Percentiles rank a stretch among this genome's conserved stretches.
Conservation (phyloP, 306 rosid genomes). For the Astragalus membranaceus region DNA sequence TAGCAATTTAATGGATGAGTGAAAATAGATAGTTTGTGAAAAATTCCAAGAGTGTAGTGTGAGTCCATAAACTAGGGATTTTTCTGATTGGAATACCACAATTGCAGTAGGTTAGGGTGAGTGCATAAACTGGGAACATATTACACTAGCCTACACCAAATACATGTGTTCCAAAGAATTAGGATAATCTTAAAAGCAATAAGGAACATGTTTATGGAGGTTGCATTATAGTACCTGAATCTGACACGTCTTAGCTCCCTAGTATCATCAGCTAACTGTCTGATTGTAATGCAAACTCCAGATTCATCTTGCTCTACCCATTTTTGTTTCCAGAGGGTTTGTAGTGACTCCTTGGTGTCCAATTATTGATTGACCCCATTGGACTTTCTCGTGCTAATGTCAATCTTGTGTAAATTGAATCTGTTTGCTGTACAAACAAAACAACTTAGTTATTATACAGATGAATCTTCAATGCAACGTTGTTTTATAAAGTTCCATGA, state of each 20-base stretch:
- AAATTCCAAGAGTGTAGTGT: too few species aligned
- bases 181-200: neutral
- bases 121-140: too few species aligned
- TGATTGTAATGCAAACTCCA: conserved; percentile 82
- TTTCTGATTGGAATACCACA: too few species aligned
- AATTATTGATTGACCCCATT: conserved; percentile 41
- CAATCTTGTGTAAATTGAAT: conserved; percentile 38
- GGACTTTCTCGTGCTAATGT: conserved; percentile 22
- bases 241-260: conserved; percentile 87
- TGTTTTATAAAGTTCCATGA: conserved; percentile 71
- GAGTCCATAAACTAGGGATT: too few species aligned
- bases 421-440: conserved; percentile 44
- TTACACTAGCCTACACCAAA: too few species aligned
- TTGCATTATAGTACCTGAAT: conserved; percentile 55
- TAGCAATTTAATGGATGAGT: too few species aligned
- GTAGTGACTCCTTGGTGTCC: conserved; percentile 59
- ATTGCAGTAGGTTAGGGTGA: too few species aligned
- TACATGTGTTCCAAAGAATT: too few species aligned
- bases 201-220: neutral
- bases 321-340: conserved; percentile 48
- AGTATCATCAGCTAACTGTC: conserved; percentile 72
- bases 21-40: too few species aligned
- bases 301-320: conserved; percentile 96
- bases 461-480: neutral
- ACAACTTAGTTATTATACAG: neutral